Evolutionary conservation across 164 flowering plant species (phyloP).

Genomic region (Umbellularia californica): DNA sequence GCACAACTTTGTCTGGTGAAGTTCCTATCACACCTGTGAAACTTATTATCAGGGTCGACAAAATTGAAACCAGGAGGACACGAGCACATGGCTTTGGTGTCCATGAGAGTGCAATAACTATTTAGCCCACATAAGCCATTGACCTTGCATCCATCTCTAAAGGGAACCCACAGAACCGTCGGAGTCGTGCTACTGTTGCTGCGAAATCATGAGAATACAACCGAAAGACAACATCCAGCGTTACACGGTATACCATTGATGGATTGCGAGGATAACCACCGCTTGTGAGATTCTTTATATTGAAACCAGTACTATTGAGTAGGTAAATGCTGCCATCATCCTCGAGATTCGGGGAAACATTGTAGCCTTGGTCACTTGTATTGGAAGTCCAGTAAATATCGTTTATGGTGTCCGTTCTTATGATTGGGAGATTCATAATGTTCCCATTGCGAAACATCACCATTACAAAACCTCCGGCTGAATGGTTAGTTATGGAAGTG

Average conservation of each 20-base stretch:
- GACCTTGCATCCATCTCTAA: constrained; percentile 1
- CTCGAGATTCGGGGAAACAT: constrained; percentile 2
- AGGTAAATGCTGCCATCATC: background rate
- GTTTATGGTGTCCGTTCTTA: too few relatives aligned
- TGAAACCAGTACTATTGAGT: background rate
- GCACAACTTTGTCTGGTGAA: constrained; percentile 17
- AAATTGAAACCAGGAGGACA: constrained; percentile 24
- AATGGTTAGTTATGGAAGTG: background rate
- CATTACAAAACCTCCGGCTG: background rate
- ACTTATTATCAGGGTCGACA: constrained; percentile 15
- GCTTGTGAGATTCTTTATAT: background rate
- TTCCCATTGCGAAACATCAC: background rate
- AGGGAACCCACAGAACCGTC: background rate
- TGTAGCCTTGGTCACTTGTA: background rate
- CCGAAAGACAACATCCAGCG: constrained; percentile 7
- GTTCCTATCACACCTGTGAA: constrained; percentile 25
- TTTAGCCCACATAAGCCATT: constrained; percentile 17
- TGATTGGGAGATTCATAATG: background rate
- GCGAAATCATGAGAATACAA: background rate
- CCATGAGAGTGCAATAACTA: background rate
- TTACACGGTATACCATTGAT: background rate
- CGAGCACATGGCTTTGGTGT: constrained; percentile 8
- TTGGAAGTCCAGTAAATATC: constrained; percentile 2
- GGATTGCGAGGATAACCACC: background rate
- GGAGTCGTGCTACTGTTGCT: background rate